Evolutionary conservation across 1,139 yeast species (phyloP).

Genomic region (Suhomyces taliae): DNA sequence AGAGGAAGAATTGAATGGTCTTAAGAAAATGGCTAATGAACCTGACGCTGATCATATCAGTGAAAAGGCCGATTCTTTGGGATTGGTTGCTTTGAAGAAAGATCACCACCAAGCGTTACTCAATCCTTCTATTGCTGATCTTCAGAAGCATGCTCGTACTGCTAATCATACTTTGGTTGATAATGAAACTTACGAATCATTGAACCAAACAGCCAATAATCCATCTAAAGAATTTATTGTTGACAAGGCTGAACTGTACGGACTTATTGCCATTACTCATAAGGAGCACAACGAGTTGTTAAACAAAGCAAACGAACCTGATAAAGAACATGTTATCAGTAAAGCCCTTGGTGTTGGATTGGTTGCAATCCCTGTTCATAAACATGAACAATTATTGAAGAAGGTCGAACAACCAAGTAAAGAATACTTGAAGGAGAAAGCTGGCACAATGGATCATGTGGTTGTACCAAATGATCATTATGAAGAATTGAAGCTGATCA

Average conservation of each 20-base stretch:
- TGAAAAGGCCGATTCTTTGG: slow-evolving; percentile 18
- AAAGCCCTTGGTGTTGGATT: slow-evolving; percentile 30
- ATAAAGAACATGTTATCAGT: slow-evolving; percentile 32
- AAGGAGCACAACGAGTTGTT: slow-evolving; percentile 23
- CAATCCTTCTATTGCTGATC: slow-evolving; percentile 11
- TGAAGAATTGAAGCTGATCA: slow-evolving; percentile 8
- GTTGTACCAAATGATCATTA: slow-evolving; percentile 12
- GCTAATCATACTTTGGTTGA: slow-evolving; percentile 12
- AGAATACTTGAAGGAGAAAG: slow-evolving; percentile 16
- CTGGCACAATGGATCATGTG: slow-evolving; percentile 5
- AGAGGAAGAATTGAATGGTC: slow-evolving; percentile 7
- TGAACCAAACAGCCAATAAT: slow-evolving; percentile 6
- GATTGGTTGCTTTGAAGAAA: slow-evolving; percentile 10
- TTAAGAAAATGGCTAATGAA: slow-evolving; percentile 16
- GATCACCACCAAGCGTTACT: slow-evolving; percentile 10
- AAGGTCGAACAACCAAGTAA: slow-evolving; percentile 13
- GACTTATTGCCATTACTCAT: slow-evolving; percentile 15
- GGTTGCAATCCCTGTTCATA: slow-evolving; percentile 18
- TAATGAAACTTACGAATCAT: slow-evolving; percentile 4
- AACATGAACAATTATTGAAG: slow-evolving; percentile 13
- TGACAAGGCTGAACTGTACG: slow-evolving; percentile 17
- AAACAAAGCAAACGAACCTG: slow-evolving; percentile 30
- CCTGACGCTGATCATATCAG: slow-evolving; percentile 29
- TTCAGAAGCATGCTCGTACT: slow-evolving; percentile 10
- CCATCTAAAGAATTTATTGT: slow-evolving; percentile 16